Conservation (phyloP, 306 rosid genomes). For the Calophaca sinica region DNA sequence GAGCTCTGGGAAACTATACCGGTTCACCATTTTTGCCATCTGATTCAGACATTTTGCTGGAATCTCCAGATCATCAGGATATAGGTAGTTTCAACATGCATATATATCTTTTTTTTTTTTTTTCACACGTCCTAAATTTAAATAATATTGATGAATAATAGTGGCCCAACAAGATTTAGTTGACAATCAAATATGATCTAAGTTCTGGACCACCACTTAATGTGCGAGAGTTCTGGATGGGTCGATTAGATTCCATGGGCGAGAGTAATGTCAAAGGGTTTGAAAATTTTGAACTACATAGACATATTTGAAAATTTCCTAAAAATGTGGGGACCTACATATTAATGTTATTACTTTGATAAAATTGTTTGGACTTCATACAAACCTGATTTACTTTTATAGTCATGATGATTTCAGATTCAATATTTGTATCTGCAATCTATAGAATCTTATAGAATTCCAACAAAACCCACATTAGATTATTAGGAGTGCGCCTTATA, state of each 20-base stretch:
- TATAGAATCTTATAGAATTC: background rate
- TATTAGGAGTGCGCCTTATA: background rate
- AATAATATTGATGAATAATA: constrained; percentile 23
- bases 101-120: background rate
- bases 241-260: too few relatives aligned
- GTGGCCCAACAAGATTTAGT: background rate
- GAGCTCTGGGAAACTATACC: constrained; percentile 90
- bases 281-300: too few relatives aligned
- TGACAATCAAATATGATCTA: too few relatives aligned
- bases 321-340: too few relatives aligned
- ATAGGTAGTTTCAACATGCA: constrained; percentile 63
- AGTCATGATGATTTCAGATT: too few relatives aligned
- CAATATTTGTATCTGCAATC: background rate
- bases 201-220: too few relatives aligned
- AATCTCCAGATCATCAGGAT: constrained; percentile 94
- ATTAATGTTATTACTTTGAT: too few relatives aligned
- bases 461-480: background rate
- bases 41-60: constrained; percentile 90
- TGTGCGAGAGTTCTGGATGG: too few relatives aligned
- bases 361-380: too few relatives aligned
- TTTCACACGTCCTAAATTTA: background rate
- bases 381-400: background rate
- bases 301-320: too few relatives aligned
- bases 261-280: too few relatives aligned
- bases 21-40: constrained; percentile 96